phyloP scores from a whole-genome alignment of 2,329 filamentous ascomycete genomes.

The Apiospora aurea region DNA sequence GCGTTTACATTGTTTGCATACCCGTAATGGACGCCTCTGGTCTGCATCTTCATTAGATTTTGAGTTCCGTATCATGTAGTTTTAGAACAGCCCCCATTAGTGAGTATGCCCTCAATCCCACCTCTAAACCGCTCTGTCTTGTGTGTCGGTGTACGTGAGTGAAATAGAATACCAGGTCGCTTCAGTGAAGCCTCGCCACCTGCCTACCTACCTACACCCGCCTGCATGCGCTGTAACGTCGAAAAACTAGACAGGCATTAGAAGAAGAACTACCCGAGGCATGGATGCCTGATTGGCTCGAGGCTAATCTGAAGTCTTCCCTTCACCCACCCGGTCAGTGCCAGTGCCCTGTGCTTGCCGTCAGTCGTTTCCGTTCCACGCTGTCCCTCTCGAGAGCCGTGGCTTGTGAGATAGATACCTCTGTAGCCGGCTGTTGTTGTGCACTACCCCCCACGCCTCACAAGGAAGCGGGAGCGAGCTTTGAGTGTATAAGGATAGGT shows the following conservation, averaged over 20 bases:
- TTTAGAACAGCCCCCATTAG: fast-evolving
- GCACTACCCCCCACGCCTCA: neutral
- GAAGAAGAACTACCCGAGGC: neutral
- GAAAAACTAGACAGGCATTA: conserved; percentile 20
- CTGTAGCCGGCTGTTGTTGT: conserved; percentile 1
- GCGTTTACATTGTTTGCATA: neutral
- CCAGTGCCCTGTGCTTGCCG: neutral
- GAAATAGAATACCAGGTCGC: neutral
- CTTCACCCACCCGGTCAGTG: neutral
- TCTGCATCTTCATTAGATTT: neutral
- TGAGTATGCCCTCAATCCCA: neutral
- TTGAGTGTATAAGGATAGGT: neutral
- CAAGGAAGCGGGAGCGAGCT: too few species aligned
- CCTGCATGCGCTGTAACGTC: neutral
- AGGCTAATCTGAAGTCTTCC: conserved; percentile 14
- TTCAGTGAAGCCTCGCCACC: neutral
- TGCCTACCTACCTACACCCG: too few species aligned
- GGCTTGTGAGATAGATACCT: conserved; percentile 12
- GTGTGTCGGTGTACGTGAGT: neutral
- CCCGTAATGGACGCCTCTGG: neutral
- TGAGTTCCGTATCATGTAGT: neutral
- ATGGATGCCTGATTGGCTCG: conserved; percentile 3
- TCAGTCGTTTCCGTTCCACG: conserved; percentile 4
- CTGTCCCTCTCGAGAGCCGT: conserved; percentile 4
- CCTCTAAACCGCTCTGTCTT: neutral